phyloP scores from a whole-genome alignment of 192 early-diverging fungal genomes.

The Phlyctochytrium planicorne region DNA sequence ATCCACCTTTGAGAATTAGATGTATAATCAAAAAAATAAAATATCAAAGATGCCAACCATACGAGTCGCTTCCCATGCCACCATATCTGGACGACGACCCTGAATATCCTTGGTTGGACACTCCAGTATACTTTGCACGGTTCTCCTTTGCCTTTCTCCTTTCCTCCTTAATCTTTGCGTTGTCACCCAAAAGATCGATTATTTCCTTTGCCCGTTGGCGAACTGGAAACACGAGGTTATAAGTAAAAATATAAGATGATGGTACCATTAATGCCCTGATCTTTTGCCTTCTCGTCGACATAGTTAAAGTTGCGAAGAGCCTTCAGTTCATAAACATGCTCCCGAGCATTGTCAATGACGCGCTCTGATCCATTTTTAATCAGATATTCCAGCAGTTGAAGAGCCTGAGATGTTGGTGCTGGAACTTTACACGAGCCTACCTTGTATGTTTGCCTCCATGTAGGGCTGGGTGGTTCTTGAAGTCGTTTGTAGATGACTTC shows the following conservation, averaged over 20 bases:
- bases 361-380: conserved; percentile 93
- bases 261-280: conserved; percentile 92
- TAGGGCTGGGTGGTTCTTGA: conserved; percentile 75
- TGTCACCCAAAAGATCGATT: conserved; percentile 75
- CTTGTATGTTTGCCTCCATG: conserved; percentile 98
- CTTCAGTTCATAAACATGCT: conserved; percentile 87
- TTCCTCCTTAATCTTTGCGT: conserved; percentile 78
- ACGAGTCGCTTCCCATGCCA: conserved; percentile 67
- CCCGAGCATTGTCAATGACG: conserved; percentile 83
- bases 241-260: background rate
- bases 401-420: conserved; percentile 46
- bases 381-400: conserved; percentile 91
- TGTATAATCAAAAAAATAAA: background rate
- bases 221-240: conserved; percentile 47
- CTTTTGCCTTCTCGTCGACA: conserved; percentile 91
- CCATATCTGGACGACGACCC: conserved; percentile 44
- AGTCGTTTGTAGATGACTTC: conserved; percentile 85
- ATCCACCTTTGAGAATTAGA: background rate
- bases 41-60: background rate
- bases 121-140: conserved; percentile 83
- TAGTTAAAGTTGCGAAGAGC: conserved; percentile 84
- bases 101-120: conserved; percentile 48
- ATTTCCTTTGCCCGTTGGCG: conserved; percentile 89
- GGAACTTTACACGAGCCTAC: conserved; percentile 26
- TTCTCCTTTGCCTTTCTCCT: conserved; percentile 88